Base-by-base conservation (phyloP, 306 rosid genomes). In the Quercus ilex region DNA sequence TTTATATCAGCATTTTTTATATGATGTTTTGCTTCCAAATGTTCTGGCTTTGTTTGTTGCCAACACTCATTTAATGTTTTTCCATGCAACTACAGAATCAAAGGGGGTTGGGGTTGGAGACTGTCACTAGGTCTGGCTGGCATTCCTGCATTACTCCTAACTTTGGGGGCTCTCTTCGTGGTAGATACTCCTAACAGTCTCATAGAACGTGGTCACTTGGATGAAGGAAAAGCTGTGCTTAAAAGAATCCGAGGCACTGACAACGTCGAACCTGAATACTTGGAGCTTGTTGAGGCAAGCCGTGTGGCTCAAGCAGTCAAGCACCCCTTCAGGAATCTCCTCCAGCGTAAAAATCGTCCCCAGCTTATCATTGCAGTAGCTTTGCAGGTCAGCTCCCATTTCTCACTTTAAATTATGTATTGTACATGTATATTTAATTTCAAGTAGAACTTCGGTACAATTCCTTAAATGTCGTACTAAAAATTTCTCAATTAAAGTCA, bases 61-160 rank as follows among this genome's bases (percentile, higher is more conserved):
- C 69, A 38, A 75, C 23, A 41, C 38, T 49, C 28, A 31, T 25
- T 18, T 82, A 65, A 25, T 55, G 55, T 57, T 67, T 62, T 76
- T 28, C 15, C 13, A 7, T 74, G 60, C 69, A 56, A 64, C 0
- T 3, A 55, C 83, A 94, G 98, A 79, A 91, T 92, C 56, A 0
- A 72, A 43, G 97, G 96, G 3, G 97, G 94, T 74, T 92, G 97
- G 97, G 99, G 99, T 3, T 94, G 99, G 99, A 91, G 99, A 74
- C 3, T 94, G 13, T 94, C 99, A 20, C 77, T 94, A 43, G 99
- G 99, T 18, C 53, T 94, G 81, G 97, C 93, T 3, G 97, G 92
- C 5, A 49, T 94, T 46, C 99, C 99, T 0, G 97, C 99, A 1
- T 65, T 88, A 18, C 88, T 94, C 6, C 85, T 94, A 0, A 90